Base-by-base conservation (phyloP, 2,329 filamentous ascomycete species). In the Colletotrichum lentis region DNA sequence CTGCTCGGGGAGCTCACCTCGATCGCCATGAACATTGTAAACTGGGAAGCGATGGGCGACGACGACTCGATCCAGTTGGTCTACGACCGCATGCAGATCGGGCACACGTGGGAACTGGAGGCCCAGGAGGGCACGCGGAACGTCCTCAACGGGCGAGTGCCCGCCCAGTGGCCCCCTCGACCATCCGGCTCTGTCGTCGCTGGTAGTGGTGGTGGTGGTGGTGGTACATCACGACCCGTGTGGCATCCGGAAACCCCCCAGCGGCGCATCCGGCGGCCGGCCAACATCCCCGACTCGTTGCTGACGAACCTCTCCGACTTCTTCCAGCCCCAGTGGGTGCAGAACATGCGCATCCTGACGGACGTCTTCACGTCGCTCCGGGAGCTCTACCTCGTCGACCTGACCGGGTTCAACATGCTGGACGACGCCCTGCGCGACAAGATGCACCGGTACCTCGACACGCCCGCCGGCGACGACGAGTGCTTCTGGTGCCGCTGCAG, bases 361-460 rank as follows among this genome's bases (percentile, higher is more conserved):
- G 54, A 68, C 24, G 20, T 55, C 18, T 64, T 68, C 46, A 16
- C 43, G 20, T 20, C 6, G 1, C 31, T 68, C 3, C 8, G 14
- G 24, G 54, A 68, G 22, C 14, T 64, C 4, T 60, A 44, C 16
- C 10, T 68, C 11, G 5, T 68, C 3, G 61, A 68, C 47, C 18
- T 64, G 5, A 14, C 39, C 37, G 11, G 44, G 3, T 24, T 56
- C 27, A 2, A 22, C 14, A 12, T 22, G 3, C 14, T 11, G 12
- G 20, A 43, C 31, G 11, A 18, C 2, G 18, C n/a, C 16, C 3
- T 16, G 1, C 22, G 43, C 1, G 16, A 46, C 8, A 53, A 35
- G 50, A 53, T 37, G 31, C 50, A 37, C 24, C 18, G 10, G 3
- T 64, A 64, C 18, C 53, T 41, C 52, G 18, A 49, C n/a, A 41